Conservation (phyloP, 768 basidiomycete species). For the Cantharellus anzutake region DNA sequence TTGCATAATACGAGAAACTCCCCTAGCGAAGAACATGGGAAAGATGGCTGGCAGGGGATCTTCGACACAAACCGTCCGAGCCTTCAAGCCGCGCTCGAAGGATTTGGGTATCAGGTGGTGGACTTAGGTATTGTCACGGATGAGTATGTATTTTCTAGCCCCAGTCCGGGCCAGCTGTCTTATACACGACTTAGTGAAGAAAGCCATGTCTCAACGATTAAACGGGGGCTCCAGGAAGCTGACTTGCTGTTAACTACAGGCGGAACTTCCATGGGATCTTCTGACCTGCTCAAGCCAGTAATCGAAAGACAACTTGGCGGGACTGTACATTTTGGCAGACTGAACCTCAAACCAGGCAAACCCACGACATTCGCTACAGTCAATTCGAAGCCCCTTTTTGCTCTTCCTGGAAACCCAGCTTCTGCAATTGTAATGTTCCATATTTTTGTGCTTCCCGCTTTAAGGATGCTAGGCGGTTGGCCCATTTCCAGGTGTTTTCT, state of each 20-base stretch:
- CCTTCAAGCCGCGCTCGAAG: slow-evolving; percentile 44
- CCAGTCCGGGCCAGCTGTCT: background rate
- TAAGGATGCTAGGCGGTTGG: slow-evolving; percentile 57
- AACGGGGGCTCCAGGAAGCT: slow-evolving; percentile 35
- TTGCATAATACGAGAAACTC: slow-evolving; percentile 21
- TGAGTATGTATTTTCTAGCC: slow-evolving; percentile 25
- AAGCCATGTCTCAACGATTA: slow-evolving; percentile 38
- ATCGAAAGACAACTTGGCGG: slow-evolving; percentile 64
- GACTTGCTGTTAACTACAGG: slow-evolving; percentile 75
- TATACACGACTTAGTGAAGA: slow-evolving; percentile 5
- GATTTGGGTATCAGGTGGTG: slow-evolving; percentile 55
- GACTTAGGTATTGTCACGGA: slow-evolving; percentile 71
- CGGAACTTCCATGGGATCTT: slow-evolving; percentile 82
- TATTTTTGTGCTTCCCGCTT: slow-evolving; percentile 65
- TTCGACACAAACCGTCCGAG: slow-evolving; percentile 81
- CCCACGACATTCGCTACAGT: slow-evolving; percentile 73
- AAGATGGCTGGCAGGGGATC: slow-evolving; percentile 43
- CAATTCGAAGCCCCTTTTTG: slow-evolving; percentile 45
- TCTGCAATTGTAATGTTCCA: slow-evolving; percentile 75
- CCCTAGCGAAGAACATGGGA: background rate
- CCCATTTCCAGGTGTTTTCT: slow-evolving; percentile 30
- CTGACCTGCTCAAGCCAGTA: slow-evolving; percentile 72
- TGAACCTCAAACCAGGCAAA: slow-evolving; percentile 66
- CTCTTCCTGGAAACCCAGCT: slow-evolving; percentile 78
- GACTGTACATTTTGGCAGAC: slow-evolving; percentile 69